These are phyloP conservation scores for Pelargonium myrrhifolium DNA, from an alignment of 441 rosid genomes.

Conservation along the genomic window DNA sequence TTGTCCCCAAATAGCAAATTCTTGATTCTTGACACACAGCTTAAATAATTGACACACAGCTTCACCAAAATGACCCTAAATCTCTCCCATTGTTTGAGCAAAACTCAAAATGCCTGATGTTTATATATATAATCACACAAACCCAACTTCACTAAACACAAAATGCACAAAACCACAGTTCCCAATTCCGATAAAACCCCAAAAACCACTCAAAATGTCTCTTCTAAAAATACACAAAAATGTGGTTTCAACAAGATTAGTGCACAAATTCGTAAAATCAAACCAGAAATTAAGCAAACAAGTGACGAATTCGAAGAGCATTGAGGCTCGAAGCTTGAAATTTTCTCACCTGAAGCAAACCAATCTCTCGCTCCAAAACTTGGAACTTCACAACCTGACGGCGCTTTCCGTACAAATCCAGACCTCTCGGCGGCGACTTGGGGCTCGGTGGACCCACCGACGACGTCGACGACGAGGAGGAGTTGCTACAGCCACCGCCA, in stretches of 20 bases:
- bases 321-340: background rate
- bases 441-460: slow-evolving; percentile 24
- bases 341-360: slow-evolving; percentile 34
- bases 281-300: background rate
- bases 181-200: background rate
- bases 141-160: background rate
- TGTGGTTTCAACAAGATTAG: background rate
- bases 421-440: slow-evolving; percentile 33
- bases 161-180: background rate
- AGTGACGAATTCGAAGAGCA: background rate
- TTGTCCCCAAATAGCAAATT: background rate
- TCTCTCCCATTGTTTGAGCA: background rate
- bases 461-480: background rate
- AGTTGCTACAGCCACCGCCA: background rate
- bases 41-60: too few relatives aligned
- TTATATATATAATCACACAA: background rate
- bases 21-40: too few relatives aligned
- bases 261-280: background rate
- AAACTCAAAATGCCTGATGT: background rate
- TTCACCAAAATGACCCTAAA: background rate
- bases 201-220: background rate
- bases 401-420: slow-evolving; percentile 47
- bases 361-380: slow-evolving; percentile 48
- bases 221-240: too few relatives aligned
- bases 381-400: slow-evolving; percentile 38